Evolutionary conservation across 352 stramenopile genomes (phyloP), one percentile per base, ranked within the genome.

Genomic region (Phytophthora gonapodyides): DNA sequence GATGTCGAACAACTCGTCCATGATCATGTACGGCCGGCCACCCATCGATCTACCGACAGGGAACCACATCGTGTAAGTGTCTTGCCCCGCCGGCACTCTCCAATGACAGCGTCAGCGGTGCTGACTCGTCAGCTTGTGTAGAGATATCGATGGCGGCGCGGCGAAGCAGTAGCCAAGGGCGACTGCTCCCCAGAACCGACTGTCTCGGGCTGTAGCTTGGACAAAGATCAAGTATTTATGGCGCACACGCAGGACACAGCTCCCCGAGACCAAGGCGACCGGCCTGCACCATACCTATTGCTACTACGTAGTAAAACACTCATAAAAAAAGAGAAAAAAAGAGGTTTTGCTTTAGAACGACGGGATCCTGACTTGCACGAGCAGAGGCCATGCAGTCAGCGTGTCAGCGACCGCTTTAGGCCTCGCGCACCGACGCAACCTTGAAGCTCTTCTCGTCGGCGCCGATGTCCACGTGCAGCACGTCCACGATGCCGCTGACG

Each of bases 1-100:
- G 16, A 34, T 80, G 16, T 75, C 72, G 6, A 70, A 50, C 37
- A 73, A 52, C 36, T 85, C 78, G 21, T 91, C 82, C 7, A 73
- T 84, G 57, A 69, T 89, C 61, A 92, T 87, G 79, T 89, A 86
- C 52, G 82, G 80, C 13, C 78, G 73, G 8, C 75, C 78, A 40
- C 48, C 57, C 0, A 54, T 69, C 13, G 36, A 62, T 54, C 24
- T 24, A 11, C 33, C 36, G n/a, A 21, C 58, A 15, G 50, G 35
- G 17, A 73, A 71, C 48, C 67, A 77, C 58, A 80, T 82, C 21
- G 73, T 84, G 47, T 83, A 65, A 74, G 51, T 61, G 59, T 64
- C 9, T 76, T 78, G 50, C 76, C 69, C 49, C 72, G 58, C 50
- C 63, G 59, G 8, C 27, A 8, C 37, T 67, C 15, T 64, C 21